phyloP scores from a whole-genome alignment of 352 stramenopile genomes.

The Pythium folliculosum region DNA sequence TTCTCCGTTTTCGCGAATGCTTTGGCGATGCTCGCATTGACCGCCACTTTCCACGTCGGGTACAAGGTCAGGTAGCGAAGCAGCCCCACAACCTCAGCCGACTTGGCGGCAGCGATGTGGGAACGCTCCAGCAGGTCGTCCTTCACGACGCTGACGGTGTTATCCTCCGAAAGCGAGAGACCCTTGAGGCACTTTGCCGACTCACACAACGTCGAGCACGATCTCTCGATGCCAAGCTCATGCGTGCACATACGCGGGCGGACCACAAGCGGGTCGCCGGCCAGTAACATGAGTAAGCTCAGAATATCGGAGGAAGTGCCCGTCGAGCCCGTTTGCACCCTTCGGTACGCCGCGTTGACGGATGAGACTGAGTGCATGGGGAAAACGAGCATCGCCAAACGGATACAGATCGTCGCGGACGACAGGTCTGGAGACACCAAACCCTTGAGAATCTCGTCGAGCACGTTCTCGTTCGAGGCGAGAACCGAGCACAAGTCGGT shows the following conservation, averaged over 20 bases:
- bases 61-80: conserved; percentile 79
- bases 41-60: conserved; percentile 75
- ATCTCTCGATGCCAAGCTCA: conserved; percentile 78
- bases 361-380: conserved; percentile 73
- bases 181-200: conserved; percentile 73
- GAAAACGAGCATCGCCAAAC: conserved; percentile 84
- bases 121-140: conserved; percentile 46
- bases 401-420: conserved; percentile 74
- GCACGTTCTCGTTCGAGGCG: conserved; percentile 53
- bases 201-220: conserved; percentile 62
- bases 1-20: conserved; percentile 55
- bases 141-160: conserved; percentile 30
- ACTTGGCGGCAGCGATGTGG: conserved; percentile 57
- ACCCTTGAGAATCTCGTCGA: conserved; percentile 58
- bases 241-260: conserved; percentile 75
- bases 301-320: conserved; percentile 21
- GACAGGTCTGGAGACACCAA: conserved; percentile 66
- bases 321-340: conserved; percentile 27
- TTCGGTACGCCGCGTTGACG: conserved; percentile 46
- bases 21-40: conserved; percentile 63
- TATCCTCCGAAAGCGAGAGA: conserved; percentile 24
- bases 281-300: conserved; percentile 53
- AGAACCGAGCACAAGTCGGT: conserved; percentile 65
- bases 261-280: conserved; percentile 62
- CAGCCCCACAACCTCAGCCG: conserved; percentile 62